Evolutionary conservation across 306 rosid genomes (phyloP), one percentile per base, ranked within the genome.

Genomic region (Rosa rugosa): DNA sequence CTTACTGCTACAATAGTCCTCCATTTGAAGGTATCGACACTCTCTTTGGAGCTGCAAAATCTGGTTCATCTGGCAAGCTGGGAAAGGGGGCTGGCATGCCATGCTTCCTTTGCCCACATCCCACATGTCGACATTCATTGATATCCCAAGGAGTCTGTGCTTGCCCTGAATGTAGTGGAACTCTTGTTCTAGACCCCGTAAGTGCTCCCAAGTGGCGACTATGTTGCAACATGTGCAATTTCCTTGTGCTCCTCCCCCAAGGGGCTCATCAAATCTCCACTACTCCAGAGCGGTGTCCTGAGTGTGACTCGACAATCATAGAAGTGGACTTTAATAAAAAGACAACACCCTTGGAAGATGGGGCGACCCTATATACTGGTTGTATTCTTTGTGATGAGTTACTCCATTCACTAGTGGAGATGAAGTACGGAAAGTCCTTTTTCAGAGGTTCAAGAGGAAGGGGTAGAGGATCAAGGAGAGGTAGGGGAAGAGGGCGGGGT

Each of bases 21-120:
- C 99, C 99, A 75, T 94, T 94, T 78, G 99, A 94, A 88, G 99
- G 99, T 31, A 90, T 94, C 3, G 91, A 88, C 60, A 16, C 89
- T 38, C 90, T 89, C 82, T 83, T 83, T 71, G 89, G 90, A 65
- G 79, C 88, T 5, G 84, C 81, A 40, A 90, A 89, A 89, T 79
- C 88, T 36, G 60, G 86, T 71, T 40, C 83, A 81, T 80, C 95
- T 25, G 88, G 90, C 72, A 87, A 90, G 89, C 69, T 80, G 72
- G 97, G 97, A 78, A 92, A 94, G 87, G 98, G 97, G 84, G 92
- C 90, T 47, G 97, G 97, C 72, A 94, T 94, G 99, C 91, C 99
- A 72, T 94, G 99, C 91, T 86, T 46, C 84, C 90, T 89, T 6
- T 94, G 99, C 83, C 99, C 95, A 4, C 99, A 92, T 82, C 99